Conservation (phyloP, 2,329 filamentous ascomycete species). For the Orbilia oligospora region DNA sequence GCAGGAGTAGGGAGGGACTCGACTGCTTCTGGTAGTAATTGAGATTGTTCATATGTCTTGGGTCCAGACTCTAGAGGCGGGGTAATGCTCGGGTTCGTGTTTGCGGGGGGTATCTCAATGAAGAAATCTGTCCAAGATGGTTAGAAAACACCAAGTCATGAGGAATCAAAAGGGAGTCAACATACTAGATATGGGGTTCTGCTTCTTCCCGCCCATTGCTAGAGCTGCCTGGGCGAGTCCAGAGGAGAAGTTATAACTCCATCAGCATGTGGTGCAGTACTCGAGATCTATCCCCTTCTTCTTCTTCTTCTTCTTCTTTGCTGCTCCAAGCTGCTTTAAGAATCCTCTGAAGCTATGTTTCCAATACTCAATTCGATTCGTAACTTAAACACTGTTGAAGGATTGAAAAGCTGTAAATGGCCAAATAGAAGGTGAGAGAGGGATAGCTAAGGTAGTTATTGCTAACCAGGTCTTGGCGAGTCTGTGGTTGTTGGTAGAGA, state of each 20-base stretch:
- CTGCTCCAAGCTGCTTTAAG: neutral
- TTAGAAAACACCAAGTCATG: slow-evolving; percentile 8
- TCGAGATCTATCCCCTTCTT: neutral
- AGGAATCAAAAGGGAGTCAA: neutral
- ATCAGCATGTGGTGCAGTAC: slow-evolving; percentile 28
- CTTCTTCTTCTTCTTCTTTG: neutral
- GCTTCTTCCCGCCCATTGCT: slow-evolving; percentile 59
- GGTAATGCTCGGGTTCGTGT: slow-evolving; percentile 18
- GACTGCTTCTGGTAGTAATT: neutral
- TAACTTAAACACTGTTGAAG: slow-evolving; percentile 7
- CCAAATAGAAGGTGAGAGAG: neutral
- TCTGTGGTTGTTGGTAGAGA: neutral
- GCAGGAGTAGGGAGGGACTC: slow-evolving; percentile 8
- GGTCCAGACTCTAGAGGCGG: neutral
- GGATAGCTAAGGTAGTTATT: neutral
- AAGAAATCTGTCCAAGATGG: slow-evolving; percentile 46
- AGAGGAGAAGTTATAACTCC: slow-evolving; percentile 24
- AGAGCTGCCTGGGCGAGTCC: slow-evolving; percentile 46
- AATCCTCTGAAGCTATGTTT: neutral
- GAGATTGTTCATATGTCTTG: neutral
- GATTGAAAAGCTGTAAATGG: slow-evolving; percentile 2
- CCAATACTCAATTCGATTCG: slow-evolving; percentile 7
- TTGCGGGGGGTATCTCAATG: slow-evolving; percentile 44
- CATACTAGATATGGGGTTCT: slow-evolving; percentile 54
- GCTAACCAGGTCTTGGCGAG: neutral